Evolutionary conservation across 2,329 filamentous ascomycete species (phyloP), one percentile per base, ranked within the genome.

Genomic region (Westerdykella sp.): DNA sequence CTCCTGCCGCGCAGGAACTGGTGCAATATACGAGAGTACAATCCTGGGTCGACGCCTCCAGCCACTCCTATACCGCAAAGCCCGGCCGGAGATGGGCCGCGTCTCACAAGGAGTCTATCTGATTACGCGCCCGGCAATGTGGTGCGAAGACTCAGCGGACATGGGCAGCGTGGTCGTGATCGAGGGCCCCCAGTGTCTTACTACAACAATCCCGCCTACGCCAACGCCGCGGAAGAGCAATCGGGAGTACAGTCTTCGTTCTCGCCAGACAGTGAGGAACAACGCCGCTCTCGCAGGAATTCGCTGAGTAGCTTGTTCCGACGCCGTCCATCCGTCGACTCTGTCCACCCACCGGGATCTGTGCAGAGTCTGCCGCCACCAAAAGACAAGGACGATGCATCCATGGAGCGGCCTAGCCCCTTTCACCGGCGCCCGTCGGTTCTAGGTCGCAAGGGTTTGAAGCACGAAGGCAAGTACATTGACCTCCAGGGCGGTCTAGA

Each of bases 1-100:
- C 73, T 98, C 1, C 74, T 97, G 9, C 90, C 90, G 15, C 84
- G 93, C 46, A 80, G 93, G 25, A 98, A 98, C 64, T 98, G 91
- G 87, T 97, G 91, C 65, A 87, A 88, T 2, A 95, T 98, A 56
- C 79, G 86, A 41, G 78, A 86, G 61, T 97, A 95, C 69, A 73
- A 80, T 9, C 89, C 90, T 2, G 87, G 87, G 3, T 73, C 71
- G 28, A 94, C 87, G 1, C 89, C 89, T 11, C 74, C 77, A 3
- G 82, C 84, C 1, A 87, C 87, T 3, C 76, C 73, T 22, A 54
- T 58, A 14, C 56, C 55, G 44, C 65, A 60, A 51, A 66, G 47
- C 51, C 57, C 47, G 35, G 41, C 43, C 18, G 21, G 46, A 23
- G 48, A 55, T 30, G 55, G 56, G 12, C 57, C 56, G 18, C 43